These are phyloP conservation scores for Calycina herbarum DNA, from an alignment of 2,329 filamentous ascomycete species.

Conservation along the genomic window DNA sequence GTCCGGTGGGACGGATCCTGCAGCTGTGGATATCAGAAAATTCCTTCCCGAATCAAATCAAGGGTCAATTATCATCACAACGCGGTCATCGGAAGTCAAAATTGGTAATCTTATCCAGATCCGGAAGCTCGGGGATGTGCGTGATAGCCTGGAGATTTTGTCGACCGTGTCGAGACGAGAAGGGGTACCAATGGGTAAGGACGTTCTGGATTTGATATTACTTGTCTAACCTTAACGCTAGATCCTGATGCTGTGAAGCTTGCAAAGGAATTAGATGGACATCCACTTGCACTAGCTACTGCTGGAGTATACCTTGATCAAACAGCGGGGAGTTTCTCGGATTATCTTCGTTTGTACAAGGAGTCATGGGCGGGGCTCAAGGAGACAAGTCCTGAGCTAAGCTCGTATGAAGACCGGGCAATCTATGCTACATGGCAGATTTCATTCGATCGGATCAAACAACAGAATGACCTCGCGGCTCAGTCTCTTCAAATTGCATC, in stretches of 20 bases:
- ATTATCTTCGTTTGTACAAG: conserved; percentile 44
- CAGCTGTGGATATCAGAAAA: no score
- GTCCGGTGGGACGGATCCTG: no score
- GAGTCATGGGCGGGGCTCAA: conserved; percentile 42
- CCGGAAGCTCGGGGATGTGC: no score
- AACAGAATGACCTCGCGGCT: no score
- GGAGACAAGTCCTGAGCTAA: conserved; percentile 34
- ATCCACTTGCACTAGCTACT: conserved; percentile 49
- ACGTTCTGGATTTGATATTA: conserved; percentile 7
- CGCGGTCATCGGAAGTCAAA: no score
- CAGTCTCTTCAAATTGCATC: no score
- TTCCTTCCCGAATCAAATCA: no score
- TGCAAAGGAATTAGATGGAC: conserved; percentile 41
- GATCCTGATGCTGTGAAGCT: conserved; percentile 20
- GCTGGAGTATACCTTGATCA: conserved; percentile 47
- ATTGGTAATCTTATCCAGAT: no score
- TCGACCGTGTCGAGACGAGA: conserved; percentile 17
- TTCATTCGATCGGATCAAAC: no score
- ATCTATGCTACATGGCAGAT: no score
- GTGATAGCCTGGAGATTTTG: conserved; percentile 8
- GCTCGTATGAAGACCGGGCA: no score
- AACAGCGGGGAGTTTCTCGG: conserved; percentile 43
- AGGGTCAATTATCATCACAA: no score
- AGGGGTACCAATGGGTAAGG: conserved; percentile 13
- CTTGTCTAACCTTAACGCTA: conserved; percentile 15